Percentiles rank a stretch among this genome's conserved stretches.
These are phyloP conservation scores for Vaccinium vitisidaea DNA, from an alignment of 148 eudicot species.

Conservation along the genomic window DNA sequence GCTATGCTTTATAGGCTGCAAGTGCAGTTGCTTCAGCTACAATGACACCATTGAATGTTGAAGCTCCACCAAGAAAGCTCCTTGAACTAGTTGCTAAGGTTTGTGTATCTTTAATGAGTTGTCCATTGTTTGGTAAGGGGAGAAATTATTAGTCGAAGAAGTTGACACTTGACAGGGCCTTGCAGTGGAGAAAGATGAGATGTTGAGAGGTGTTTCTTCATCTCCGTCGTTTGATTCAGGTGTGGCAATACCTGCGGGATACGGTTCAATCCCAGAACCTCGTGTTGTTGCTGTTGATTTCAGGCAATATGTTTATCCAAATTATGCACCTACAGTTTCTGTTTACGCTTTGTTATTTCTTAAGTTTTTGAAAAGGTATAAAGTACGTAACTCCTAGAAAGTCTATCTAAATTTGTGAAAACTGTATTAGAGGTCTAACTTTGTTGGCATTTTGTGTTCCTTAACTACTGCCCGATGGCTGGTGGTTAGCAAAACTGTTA, in stretches of 20 bases:
- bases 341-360: neutral
- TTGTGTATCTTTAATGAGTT: conserved; percentile 15
- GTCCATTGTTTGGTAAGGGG: neutral
- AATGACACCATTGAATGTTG: conserved; percentile 75
- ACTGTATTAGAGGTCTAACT: neutral
- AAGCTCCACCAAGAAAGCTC: conserved; percentile 72
- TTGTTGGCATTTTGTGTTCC: neutral
- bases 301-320: conserved; percentile 36
- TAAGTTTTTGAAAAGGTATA: neutral
- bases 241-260: conserved; percentile 41
- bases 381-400: neutral
- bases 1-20: conserved; percentile 49
- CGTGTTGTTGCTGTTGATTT: conserved; percentile 64
- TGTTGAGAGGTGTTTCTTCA: conserved; percentile 60
- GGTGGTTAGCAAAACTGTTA: neutral
- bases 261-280: conserved; percentile 65
- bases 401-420: neutral
- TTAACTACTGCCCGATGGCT: neutral
- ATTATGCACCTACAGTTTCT: neutral
- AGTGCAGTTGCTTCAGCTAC: conserved; percentile 89
- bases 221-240: conserved; percentile 47
- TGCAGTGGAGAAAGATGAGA: conserved; percentile 90
- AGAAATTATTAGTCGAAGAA: conserved; percentile 28
- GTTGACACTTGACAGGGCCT: conserved; percentile 78
- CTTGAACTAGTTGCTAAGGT: conserved; percentile 87